phyloP scores from a whole-genome alignment of 768 basidiomycete species.

The Serendipita indica region DNA sequence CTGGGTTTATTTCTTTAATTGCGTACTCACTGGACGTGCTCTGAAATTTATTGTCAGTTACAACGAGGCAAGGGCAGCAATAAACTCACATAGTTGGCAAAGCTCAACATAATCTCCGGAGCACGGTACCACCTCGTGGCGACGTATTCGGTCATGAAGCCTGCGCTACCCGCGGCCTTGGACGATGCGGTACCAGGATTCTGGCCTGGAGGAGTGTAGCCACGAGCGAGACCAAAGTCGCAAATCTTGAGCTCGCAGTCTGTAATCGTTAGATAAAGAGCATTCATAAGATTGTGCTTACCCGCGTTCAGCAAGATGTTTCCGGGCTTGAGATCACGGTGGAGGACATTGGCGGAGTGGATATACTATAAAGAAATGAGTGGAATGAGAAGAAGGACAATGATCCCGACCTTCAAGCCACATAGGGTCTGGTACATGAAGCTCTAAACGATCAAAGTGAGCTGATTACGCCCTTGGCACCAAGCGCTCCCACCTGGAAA shows the following conservation, averaged over 20 bases:
- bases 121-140: conserved; percentile 99
- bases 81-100: conserved; percentile 71
- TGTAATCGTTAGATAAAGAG: conserved; percentile 19
- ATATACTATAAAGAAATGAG: conserved; percentile 42
- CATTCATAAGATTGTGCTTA: conserved; percentile 57
- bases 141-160: conserved; percentile 99
- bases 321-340: conserved; percentile 84
- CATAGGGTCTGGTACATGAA: conserved; percentile 98
- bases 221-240: conserved; percentile 93
- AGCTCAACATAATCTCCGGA: conserved; percentile 98
- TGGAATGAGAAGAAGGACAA: background rate
- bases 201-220: conserved; percentile 54
- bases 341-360: conserved; percentile 93
- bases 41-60: background rate
- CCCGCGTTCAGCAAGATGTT: conserved; percentile 11
- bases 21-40: conserved; percentile 13
- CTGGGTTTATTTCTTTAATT: background rate
- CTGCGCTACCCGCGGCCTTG: conserved; percentile 44
- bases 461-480: background rate
- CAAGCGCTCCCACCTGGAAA: conserved; percentile 37
- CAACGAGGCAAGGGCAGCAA: background rate
- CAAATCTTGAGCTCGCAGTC: conserved; percentile 98
- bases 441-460: conserved; percentile 26
- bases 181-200: conserved; percentile 44
- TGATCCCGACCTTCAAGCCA: conserved; percentile 51